Evolutionary conservation across 2,329 filamentous ascomycete genomes (phyloP), one percentile per base, ranked within the genome.

Genomic region (Epicoccum nigrum): DNA sequence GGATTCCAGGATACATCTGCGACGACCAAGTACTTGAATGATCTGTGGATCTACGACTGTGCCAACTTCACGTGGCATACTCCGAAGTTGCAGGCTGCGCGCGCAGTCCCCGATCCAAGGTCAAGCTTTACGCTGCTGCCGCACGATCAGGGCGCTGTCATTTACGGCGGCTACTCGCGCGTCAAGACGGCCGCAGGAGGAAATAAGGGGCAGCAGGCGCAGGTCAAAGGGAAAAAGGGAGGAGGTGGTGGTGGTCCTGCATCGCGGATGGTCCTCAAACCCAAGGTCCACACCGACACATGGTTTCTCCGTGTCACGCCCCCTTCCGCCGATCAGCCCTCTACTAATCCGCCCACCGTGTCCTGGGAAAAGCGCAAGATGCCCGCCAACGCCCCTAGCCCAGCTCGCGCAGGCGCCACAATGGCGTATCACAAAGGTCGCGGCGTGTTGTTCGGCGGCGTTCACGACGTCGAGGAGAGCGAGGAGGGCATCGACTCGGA

Each of bases 1-100:
- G 94, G 94, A 0, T 99, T 99, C 72, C 94, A 99, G 75, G 94
- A 97, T 71, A 97, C 93, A 0, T 93, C 90, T 8, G 91, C 95
- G 71, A 88, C 92, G 71, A 97, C 93, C 4, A 95, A 92, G 70
- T 99, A 99, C 71, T 77, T 99, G 13, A 86, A 88, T 31, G 94
- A 99, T 72, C 78, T 97, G 28, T 99, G 94, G 93, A 82, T 97
- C 45, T 99, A 96, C 73, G 94, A 99, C 74, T 96, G 91, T 25
- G 75, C 88, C 65, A 90, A 88, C 69, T 97, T 89, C 70, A 81
- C 85, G 12, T 99, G 94, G 94, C 84, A 89, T 70, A 86, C 82
- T 55, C 90, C 93, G 2, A 79, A 82, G 17, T 77, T 95, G 40
- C 88, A 92, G 7, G 81, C 88, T 1, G 89, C 90, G 15, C 87